Conservation (phyloP, 176 grass and related monocot species). For the Musa schizocarpa region DNA sequence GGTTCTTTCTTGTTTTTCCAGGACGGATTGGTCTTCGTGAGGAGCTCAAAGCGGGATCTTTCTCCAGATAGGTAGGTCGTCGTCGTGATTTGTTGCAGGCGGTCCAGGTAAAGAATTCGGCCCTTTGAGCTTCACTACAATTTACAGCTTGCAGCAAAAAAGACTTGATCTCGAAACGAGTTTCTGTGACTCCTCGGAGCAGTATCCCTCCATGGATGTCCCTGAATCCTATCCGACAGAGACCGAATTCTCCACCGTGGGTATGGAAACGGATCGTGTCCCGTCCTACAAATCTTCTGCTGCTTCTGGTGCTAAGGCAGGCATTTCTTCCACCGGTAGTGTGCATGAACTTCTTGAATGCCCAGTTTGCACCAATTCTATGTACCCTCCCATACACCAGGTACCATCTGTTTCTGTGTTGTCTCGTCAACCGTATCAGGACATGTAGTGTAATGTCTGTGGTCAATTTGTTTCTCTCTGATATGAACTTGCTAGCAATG, state of each 20-base stretch:
- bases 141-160: not conserved
- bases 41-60: too few species aligned
- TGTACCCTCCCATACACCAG: constrained; percentile 29
- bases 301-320: not conserved
- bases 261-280: not conserved
- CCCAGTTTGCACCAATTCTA: constrained; percentile 23
- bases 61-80: too few species aligned
- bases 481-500: too few species aligned
- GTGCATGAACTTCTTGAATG: constrained; percentile 26
- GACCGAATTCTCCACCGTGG: not conserved
- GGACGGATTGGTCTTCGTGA: too few species aligned
- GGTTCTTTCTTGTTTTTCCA: too few species aligned
- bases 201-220: not conserved
- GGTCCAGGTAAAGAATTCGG: not conserved
- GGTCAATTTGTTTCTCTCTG: too few species aligned
- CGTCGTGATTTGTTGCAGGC: not conserved
- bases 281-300: constrained; percentile 5
- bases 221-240: constrained; percentile 15
- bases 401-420: not conserved
- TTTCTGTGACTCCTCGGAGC: not conserved
- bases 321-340: constrained; percentile 1
- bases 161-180: not conserved
- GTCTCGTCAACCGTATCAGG: too few species aligned
- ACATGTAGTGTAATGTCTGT: too few species aligned
- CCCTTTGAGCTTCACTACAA: not conserved